Evolutionary conservation across 2,329 filamentous ascomycete genomes (phyloP), one percentile per base, ranked within the genome.

Genomic region (Orbilia blumenaviensis): DNA sequence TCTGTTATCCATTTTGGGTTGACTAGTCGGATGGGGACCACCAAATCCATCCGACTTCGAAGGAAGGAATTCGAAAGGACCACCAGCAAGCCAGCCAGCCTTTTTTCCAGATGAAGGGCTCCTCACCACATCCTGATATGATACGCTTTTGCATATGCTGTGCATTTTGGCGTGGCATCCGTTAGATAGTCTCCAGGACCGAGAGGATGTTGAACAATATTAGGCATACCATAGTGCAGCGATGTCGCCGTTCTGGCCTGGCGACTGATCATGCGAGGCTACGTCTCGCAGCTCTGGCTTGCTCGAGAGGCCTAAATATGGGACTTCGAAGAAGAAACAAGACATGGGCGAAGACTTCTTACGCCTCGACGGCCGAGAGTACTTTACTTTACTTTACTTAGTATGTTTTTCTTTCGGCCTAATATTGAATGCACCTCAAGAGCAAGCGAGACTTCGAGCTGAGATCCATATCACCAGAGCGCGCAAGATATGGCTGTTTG

Each of bases 191-290:
- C 38, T 36, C 50, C 52, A 32, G 29, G 52, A 46, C 38, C 32
- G 38, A 36, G 38, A 50, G 48, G 36, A 42, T 12, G 56, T 50
- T 50, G 56, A 41, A 29, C 23, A 68, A 36, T 56, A 56, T 18
- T 68, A 68, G 64, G 64, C 64, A 68, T 48, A 68, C 64, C 64
- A 48, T 68, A 52, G 41, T 25, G 25, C 21, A 23, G 29, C 50
- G 46, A 68, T 61, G 29, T 68, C 64, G 64, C 64, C 64, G 64
- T 68, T 68, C 64, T 68, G 38, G 46, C 42, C 58, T 68, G 41
- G 46, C 41, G 42, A 68, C 52, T 50, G 32, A 18, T 32, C 23
- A 54, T 38, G 25, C 42, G 44, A n/a, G 36, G 29, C 44, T 54
- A 42, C 44, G 9, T 56, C 18, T 56, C 38, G 38, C 18, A 27